Percentiles rank a stretch among this genome's conserved stretches.
Conservation (phyloP, 768 basidiomycete genomes). For the Phanerochaete carnosa region DNA sequence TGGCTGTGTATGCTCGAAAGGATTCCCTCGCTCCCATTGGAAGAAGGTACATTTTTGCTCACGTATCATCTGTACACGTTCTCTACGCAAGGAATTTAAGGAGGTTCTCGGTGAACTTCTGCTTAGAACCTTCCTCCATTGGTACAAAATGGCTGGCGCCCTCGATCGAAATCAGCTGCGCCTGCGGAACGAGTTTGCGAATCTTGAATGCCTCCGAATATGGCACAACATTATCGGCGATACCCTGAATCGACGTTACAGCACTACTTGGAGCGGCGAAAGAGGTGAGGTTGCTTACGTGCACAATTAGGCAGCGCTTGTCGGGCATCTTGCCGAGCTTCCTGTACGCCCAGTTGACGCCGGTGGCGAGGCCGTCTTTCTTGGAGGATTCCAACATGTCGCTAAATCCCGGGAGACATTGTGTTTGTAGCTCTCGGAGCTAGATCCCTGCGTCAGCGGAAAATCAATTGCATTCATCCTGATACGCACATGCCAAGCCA, state of each 20-base stretch:
- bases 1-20: too few relatives aligned
- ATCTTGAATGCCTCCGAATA: slow-evolving; percentile 51
- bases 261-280: not conserved
- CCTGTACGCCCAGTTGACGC: slow-evolving; percentile 21
- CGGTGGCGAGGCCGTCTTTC: slow-evolving; percentile 23
- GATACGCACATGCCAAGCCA: not conserved
- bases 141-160: slow-evolving; percentile 49
- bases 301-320: slow-evolving; percentile 54
- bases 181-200: slow-evolving; percentile 40
- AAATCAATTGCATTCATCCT: not conserved
- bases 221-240: slow-evolving; percentile 52
- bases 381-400: slow-evolving; percentile 61
- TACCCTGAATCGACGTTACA: slow-evolving; percentile 38
- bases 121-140: slow-evolving; percentile 15
- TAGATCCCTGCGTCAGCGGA: slow-evolving; percentile 19
- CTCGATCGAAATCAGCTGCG: slow-evolving; percentile 43
- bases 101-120: slow-evolving; percentile 15
- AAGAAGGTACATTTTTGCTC: not conserved
- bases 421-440: slow-evolving; percentile 70
- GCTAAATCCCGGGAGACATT: slow-evolving; percentile 67
- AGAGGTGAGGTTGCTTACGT: slow-evolving; percentile 36
- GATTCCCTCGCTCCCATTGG: not conserved
- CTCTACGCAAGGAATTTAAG: slow-evolving; percentile 11
- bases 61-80: not conserved
- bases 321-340: slow-evolving; percentile 27